Evolutionary conservation across 768 basidiomycete genomes (phyloP), one percentile per base, ranked within the genome.

Genomic region (Myochromella boudieri): DNA sequence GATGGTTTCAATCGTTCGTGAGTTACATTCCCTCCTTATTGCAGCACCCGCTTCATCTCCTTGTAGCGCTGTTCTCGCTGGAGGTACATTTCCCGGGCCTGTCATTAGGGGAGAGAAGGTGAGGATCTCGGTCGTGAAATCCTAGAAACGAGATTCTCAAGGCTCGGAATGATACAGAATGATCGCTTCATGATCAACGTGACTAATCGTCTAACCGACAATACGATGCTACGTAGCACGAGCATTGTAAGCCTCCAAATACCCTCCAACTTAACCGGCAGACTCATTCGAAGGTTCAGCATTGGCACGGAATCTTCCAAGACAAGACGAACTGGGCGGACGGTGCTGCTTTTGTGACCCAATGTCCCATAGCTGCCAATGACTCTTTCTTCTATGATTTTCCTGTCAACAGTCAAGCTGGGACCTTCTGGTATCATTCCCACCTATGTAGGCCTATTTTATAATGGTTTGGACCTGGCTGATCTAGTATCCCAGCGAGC

Each of bases 291-390:
- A 24, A 20, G 28, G 18, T n/a, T 1, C 10, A 50, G 48, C 70
- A 71, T 32, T 77, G 76, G 76, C 76, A 77, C 48, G 76, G 76
- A 17, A 41, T 77, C 8, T 69, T 68, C 49, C 76, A 77, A 50
- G 49, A 64, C 12, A 55, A 60, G 6, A 63, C 65, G 11, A 53
- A 46, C 17, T 64, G 60, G 58, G 59, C 57, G 14, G 62, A 75
- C 46, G 74, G 74, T 68, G 43, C 61, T 4, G 56, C 65, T 3
- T 51, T 59, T 37, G 58, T 73, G 2, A 69, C 65, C 8, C 72
- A 75, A 48, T 75, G 74, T 53, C 74, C 74, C 1, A 70, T 75
- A 33, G 34, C 59, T 1, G 57, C 72, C 8, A 49, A 53, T 1
- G 18, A 68, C 31, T 66, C 62, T 3, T 75, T 74, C 59, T 43